Evolutionary conservation across 1,284 basidiomycete genomes (phyloP).

Genomic region (Spongispora temasekensis): DNA sequence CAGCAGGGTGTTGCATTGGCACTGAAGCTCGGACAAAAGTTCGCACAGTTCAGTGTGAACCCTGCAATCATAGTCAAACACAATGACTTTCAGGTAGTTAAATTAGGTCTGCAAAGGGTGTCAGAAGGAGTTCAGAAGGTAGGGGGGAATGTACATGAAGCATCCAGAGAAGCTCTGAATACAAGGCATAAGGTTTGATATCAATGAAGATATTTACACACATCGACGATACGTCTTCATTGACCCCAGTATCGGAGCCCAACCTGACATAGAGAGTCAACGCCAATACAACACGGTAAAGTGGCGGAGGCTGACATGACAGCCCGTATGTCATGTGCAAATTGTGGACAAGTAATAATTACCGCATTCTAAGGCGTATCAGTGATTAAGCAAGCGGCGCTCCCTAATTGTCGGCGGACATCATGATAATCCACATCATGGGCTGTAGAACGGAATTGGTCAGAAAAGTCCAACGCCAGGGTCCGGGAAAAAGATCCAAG

Average conservation of each 20-base stretch:
- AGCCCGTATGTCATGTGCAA: slow-evolving; percentile 10
- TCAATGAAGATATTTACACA: slow-evolving; percentile 21
- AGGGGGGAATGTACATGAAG: slow-evolving; percentile 14
- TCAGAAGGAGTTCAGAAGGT: slow-evolving; percentile 14
- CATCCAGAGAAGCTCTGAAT: slow-evolving; percentile 1
- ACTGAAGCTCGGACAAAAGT: neutral
- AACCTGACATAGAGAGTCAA: slow-evolving; percentile 14
- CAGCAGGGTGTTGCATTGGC: slow-evolving; percentile 5
- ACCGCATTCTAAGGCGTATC: slow-evolving; percentile 28
- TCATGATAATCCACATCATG: slow-evolving; percentile 98
- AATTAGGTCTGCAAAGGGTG: slow-evolving; percentile 13
- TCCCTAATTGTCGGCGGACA: slow-evolving; percentile 84
- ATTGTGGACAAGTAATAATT: slow-evolving; percentile 6
- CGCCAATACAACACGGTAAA: slow-evolving; percentile 3
- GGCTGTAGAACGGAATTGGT: slow-evolving; percentile 48
- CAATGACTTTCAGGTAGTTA: slow-evolving; percentile 5
- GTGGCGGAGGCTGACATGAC: slow-evolving; percentile 2
- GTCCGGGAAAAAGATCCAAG: too few species aligned
- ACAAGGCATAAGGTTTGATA: slow-evolving; percentile 19
- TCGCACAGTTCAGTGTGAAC: slow-evolving; percentile 13
- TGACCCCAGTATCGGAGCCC: slow-evolving; percentile 10
- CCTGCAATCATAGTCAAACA: neutral
- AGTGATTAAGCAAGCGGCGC: slow-evolving; percentile 61
- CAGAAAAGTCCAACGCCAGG: slow-evolving; percentile 12
- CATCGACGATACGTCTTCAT: slow-evolving; percentile 12